These are phyloP conservation scores for Immersiella caudata DNA, from an alignment of 495 filamentous ascomycete species.

Conservation along the genomic window DNA sequence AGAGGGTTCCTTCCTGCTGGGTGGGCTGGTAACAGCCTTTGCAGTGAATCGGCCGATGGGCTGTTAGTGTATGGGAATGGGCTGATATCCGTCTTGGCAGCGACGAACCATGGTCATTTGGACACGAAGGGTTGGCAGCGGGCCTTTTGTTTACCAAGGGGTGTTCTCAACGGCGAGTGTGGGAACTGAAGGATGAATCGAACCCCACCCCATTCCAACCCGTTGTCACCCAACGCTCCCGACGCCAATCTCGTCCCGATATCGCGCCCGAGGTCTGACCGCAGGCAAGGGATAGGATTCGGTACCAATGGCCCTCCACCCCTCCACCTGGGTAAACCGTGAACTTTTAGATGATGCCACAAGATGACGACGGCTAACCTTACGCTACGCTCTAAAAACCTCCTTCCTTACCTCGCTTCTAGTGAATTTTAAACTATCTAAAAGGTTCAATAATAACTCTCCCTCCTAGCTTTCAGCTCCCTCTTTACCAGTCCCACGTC, in stretches of 20 bases:
- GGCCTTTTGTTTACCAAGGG: neutral
- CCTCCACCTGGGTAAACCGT: neutral
- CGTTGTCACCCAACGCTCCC: neutral
- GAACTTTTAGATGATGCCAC: no score
- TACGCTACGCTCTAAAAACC: no score
- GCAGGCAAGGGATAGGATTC: slow-evolving; percentile 6
- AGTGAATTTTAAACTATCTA: no score
- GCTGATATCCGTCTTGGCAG: neutral
- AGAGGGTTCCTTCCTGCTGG: neutral
- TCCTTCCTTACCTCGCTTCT: no score
- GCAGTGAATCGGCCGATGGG: no score
- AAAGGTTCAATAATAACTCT: no score
- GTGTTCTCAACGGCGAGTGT: neutral
- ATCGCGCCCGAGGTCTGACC: slow-evolving; percentile 2
- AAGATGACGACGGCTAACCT: no score
- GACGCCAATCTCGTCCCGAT: slow-evolving; percentile 7
- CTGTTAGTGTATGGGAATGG: neutral
- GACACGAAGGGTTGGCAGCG: neutral
- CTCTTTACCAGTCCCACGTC: neutral
- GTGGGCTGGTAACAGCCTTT: neutral
- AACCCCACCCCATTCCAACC: neutral
- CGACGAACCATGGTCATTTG: neutral
- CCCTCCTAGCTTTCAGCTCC: no score
- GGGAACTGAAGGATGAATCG: neutral
- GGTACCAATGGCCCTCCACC: neutral